Percentiles rank a stretch among this genome's conserved stretches.
phyloP scores from a whole-genome alignment of 495 filamentous ascomycete species.

The Penicillium daleae region DNA sequence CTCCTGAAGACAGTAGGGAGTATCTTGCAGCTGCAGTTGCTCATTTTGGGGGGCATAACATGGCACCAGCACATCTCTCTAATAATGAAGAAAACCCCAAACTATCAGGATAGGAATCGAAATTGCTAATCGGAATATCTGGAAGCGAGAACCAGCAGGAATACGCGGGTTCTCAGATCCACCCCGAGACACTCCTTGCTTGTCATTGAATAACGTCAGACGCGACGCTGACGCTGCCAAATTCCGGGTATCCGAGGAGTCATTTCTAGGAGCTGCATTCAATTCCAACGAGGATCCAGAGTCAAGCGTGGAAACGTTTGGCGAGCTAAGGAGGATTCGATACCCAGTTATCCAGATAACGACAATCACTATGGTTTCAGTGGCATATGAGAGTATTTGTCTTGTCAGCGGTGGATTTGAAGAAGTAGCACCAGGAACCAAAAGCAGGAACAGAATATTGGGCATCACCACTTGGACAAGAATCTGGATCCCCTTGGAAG shows the following conservation, averaged over 20 bases:
- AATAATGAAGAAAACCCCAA: neutral
- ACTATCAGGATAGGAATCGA: neutral
- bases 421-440: neutral
- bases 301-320: neutral
- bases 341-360: neutral
- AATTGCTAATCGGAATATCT: neutral
- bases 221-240: neutral
- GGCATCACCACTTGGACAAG: neutral
- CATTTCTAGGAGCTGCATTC: neutral
- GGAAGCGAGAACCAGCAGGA: neutral
- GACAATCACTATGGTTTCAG: neutral
- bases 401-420: neutral
- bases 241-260: neutral
- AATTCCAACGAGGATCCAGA: neutral
- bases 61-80: neutral
- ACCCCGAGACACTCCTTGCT: neutral
- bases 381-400: neutral
- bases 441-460: neutral
- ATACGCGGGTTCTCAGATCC: neutral
- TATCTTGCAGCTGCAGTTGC: too few relatives aligned
- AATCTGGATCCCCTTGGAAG: neutral
- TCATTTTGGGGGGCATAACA: too few relatives aligned
- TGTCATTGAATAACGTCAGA: too few relatives aligned
- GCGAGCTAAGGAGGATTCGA: neutral
- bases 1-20: neutral